A percentile compares a stretch with the other conserved stretches of the same genome.
Conservation (phyloP, 352 stramenopile species). For the Phytophthora pluvialis region DNA sequence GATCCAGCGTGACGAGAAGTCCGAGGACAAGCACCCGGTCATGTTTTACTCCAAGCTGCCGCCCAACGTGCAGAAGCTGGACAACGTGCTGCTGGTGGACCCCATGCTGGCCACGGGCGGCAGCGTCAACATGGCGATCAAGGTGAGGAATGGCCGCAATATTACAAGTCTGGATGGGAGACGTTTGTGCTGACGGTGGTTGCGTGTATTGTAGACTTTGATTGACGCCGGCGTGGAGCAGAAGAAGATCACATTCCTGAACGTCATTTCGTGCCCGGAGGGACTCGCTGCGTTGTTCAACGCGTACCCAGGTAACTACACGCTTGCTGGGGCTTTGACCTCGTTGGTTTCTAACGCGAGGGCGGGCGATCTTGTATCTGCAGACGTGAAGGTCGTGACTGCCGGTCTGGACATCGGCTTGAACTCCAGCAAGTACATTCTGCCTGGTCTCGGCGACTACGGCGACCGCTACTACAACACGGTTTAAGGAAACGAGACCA, state of each 20-base stretch:
- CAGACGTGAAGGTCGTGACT: constrained; percentile 80
- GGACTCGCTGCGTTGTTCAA: constrained; percentile 83
- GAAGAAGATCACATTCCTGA: constrained; percentile 94
- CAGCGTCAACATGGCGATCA: constrained; percentile 91
- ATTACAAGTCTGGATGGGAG: neutral
- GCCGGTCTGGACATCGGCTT: constrained; percentile 84
- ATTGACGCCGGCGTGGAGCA: constrained; percentile 85
- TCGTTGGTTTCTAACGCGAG: constrained; percentile 6
- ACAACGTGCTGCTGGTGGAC: constrained; percentile 95
- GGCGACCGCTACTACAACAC: constrained; percentile 94
- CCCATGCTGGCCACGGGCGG: constrained; percentile 95
- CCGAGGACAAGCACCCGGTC: constrained; percentile 81
- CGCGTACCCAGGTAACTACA: constrained; percentile 64
- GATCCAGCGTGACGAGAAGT: constrained; percentile 96
- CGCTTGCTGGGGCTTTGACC: neutral
- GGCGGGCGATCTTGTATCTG: neutral
- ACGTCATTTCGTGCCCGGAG: constrained; percentile 94
- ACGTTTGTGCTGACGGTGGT: constrained; percentile 5
- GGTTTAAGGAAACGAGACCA: constrained; percentile 22
- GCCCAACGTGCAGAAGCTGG: constrained; percentile 70
- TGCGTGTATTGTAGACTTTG: constrained; percentile 59
- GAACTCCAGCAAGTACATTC: constrained; percentile 96
- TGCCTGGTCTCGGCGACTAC: constrained; percentile 97
- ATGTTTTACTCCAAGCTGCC: constrained; percentile 97
- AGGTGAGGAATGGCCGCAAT: constrained; percentile 44